phyloP scores from a whole-genome alignment of 1,139 yeast genomes.

The Suhomyces bolitotheri region DNA sequence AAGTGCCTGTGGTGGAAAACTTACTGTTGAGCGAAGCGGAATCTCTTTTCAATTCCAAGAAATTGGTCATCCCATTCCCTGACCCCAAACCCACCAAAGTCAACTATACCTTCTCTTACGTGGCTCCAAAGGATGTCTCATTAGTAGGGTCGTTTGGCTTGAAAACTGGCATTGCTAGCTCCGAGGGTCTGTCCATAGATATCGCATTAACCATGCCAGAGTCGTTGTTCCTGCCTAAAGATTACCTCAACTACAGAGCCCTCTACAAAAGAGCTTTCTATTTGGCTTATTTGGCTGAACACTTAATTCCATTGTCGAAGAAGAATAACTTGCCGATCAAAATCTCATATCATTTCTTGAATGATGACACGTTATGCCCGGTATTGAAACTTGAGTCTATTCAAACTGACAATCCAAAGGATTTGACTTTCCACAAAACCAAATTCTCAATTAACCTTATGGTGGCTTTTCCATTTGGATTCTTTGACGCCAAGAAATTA shows the following conservation, averaged over 20 bases:
- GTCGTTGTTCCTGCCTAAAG: conserved; percentile 76
- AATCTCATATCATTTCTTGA: conserved; percentile 55
- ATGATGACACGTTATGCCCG: conserved; percentile 69
- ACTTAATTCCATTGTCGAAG: conserved; percentile 55
- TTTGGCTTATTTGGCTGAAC: conserved; percentile 71
- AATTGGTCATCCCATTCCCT: conserved; percentile 75
- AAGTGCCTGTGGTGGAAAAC: conserved; percentile 55
- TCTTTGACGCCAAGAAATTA: conserved; percentile 74
- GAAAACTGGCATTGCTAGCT: conserved; percentile 72
- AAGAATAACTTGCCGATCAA: conserved; percentile 58
- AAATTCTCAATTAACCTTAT: conserved; percentile 71
- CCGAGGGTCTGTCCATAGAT: conserved; percentile 66
- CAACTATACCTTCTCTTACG: conserved; percentile 70
- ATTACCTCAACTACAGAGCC: conserved; percentile 85
- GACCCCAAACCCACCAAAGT: conserved; percentile 78
- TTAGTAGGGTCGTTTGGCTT: conserved; percentile 89
- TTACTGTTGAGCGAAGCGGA: conserved; percentile 57
- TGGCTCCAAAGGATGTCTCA: conserved; percentile 73
- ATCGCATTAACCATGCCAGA: conserved; percentile 81
- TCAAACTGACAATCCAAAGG: conserved; percentile 48
- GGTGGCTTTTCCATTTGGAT: conserved; percentile 68
- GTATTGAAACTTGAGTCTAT: conserved; percentile 56
- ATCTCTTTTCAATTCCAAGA: conserved; percentile 45
- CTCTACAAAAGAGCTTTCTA: conserved; percentile 88
- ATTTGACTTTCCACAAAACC: conserved; percentile 61